Evolutionary conservation across 1,139 yeast species (phyloP).

Genomic region (Yamadazyma epiphylla): DNA sequence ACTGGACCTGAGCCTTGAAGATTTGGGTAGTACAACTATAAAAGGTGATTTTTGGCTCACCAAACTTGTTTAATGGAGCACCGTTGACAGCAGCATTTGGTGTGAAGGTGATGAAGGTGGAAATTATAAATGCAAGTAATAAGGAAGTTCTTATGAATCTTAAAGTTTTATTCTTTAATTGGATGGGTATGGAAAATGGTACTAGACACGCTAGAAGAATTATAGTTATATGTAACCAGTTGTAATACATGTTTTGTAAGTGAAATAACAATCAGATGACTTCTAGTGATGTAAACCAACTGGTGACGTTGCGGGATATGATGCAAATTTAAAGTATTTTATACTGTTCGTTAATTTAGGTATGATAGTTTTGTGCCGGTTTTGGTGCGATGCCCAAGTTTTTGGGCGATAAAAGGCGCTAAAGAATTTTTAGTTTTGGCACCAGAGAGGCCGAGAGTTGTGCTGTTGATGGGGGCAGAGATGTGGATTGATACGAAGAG

Average conservation of each 20-base stretch:
- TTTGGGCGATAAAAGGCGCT: no score
- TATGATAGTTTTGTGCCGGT: no score
- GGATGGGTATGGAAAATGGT: constrained; percentile 18
- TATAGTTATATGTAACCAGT: constrained; percentile 16
- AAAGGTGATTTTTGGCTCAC: constrained; percentile 26
- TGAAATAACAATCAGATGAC: no score
- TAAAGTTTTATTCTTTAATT: constrained; percentile 9
- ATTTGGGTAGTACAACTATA: constrained; percentile 30
- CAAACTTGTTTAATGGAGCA: constrained; percentile 33
- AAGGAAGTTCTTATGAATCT: constrained; percentile 12
- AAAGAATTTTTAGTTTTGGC: no score
- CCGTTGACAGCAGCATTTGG: constrained; percentile 30
- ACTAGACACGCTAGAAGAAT: constrained; percentile 14
- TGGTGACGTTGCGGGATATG: no score
- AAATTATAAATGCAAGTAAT: constrained; percentile 16
- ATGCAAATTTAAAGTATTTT: no score
- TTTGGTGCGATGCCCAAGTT: no score
- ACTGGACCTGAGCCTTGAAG: constrained; percentile 15
- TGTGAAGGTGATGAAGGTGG: constrained; percentile 21
- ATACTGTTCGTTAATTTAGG: no score
- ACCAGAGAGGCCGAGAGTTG: no score
- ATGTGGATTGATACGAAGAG: no score
- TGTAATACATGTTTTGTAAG: constrained; percentile 15
- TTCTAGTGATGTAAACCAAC: background rate
- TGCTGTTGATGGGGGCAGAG: no score